These are phyloP conservation scores for Dipteronia sinensis DNA, from an alignment of 345 rosid species.

Conservation along the genomic window DNA sequence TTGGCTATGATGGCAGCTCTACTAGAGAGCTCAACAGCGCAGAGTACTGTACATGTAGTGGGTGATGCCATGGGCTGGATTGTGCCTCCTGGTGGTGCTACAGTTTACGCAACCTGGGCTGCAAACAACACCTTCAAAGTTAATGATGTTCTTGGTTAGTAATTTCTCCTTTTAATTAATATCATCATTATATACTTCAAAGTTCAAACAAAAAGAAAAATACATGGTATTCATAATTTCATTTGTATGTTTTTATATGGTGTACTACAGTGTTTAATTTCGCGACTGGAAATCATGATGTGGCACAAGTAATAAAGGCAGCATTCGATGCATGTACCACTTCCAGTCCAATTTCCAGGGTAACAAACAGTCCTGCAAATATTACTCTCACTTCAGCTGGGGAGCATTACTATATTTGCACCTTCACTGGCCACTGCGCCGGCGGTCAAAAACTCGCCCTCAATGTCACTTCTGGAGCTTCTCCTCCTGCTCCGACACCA, in stretches of 20 bases:
- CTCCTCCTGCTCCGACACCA: constrained; percentile 36
- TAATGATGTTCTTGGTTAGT: constrained; percentile 52
- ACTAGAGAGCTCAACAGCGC: constrained; percentile 31
- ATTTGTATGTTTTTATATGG: neutral
- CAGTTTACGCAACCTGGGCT: constrained; percentile 49
- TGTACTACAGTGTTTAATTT: constrained; percentile 46
- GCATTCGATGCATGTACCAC: constrained; percentile 43
- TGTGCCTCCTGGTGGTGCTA: constrained; percentile 27
- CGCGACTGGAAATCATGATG: constrained; percentile 38
- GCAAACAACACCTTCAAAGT: constrained; percentile 40
- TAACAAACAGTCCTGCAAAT: constrained; percentile 32
- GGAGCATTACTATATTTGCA: constrained; percentile 39
- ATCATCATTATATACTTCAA: neutral
- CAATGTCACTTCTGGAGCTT: constrained; percentile 22
- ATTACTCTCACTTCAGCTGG: constrained; percentile 37
- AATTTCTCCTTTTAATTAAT: neutral
- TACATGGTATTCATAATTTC: neutral
- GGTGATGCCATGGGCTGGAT: constrained; percentile 47
- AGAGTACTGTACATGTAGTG: constrained; percentile 32
- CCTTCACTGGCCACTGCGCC: constrained; percentile 42
- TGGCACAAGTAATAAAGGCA: constrained; percentile 38
- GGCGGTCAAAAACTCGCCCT: constrained; percentile 34
- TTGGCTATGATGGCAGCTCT: constrained; percentile 23
- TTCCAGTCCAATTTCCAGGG: constrained; percentile 23
- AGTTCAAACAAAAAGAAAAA: too few species aligned